Evolutionary conservation across 2,329 filamentous ascomycete genomes (phyloP).

Genomic region (Grosmannia huntii): DNA sequence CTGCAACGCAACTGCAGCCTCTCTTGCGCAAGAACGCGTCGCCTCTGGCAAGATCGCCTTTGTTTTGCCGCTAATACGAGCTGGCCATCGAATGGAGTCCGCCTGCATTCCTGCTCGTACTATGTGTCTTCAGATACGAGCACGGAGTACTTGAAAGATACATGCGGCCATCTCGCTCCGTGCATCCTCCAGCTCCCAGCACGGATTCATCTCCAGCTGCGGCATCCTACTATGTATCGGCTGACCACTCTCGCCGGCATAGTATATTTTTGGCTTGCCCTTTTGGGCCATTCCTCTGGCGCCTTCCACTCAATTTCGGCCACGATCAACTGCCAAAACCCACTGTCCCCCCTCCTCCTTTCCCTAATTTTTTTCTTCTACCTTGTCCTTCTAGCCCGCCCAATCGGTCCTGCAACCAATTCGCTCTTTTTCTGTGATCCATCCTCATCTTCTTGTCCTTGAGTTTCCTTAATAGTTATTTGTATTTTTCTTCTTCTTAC

Average conservation of each 20-base stretch:
- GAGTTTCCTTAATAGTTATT: neutral
- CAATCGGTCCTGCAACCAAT: constrained; percentile 1
- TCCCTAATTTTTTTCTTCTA: neutral
- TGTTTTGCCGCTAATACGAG: neutral
- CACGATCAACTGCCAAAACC: constrained; percentile 1
- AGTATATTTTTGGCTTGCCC: neutral
- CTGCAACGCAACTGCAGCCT: neutral
- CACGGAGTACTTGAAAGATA: no score
- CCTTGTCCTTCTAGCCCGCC: neutral
- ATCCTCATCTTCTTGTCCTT: neutral
- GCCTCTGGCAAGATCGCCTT: neutral
- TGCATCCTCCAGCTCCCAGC: neutral
- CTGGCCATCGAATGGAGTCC: no score
- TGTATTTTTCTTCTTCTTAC: neutral
- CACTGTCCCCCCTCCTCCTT: neutral
- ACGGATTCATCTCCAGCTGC: neutral
- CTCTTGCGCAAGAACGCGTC: neutral
- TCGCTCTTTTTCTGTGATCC: neutral
- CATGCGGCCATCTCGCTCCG: no score
- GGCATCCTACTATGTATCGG: neutral
- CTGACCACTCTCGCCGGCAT: neutral
- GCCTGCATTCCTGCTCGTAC: no score
- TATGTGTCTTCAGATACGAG: no score
- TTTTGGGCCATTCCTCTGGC: neutral
- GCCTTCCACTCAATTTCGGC: neutral